A percentile compares a stretch with the other conserved stretches of the same genome.
Conservation (phyloP, 192 early-diverging fungal species). For the Oehlia diaphana region DNA sequence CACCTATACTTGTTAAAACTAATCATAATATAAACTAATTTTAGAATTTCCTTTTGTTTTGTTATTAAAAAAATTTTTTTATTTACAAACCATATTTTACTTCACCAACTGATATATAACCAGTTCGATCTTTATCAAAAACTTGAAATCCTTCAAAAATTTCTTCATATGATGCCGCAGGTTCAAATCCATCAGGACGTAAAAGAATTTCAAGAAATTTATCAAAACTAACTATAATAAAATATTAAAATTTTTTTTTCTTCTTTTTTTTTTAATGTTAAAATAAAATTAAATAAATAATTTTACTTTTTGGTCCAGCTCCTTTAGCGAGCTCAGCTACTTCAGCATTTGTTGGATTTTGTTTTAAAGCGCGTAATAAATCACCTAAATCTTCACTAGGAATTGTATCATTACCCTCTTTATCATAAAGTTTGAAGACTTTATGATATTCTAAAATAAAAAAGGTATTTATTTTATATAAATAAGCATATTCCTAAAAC, state of each 20-base stretch:
- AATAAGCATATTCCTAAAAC: too few species aligned
- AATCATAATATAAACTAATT: neutral
- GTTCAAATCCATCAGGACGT: conserved; percentile 71
- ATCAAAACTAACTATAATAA: conserved; percentile 57
- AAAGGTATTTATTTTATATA: too few species aligned
- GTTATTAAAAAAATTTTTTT: neutral
- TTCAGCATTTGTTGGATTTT: conserved; percentile 79
- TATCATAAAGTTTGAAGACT: conserved; percentile 79
- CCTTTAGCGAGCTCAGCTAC: conserved; percentile 60
- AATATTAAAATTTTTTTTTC: too few species aligned
- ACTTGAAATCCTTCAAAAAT: conserved; percentile 86
- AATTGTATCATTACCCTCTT: conserved; percentile 70
- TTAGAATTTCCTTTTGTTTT: neutral
- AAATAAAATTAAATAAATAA: neutral
- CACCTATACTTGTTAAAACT: conserved; percentile 82
- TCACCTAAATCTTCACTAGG: conserved; percentile 66
- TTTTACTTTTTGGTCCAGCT: conserved; percentile 42
- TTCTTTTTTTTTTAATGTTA: neutral
- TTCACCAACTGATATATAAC: conserved; percentile 75
- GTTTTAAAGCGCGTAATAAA: conserved; percentile 73
- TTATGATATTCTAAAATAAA: conserved; percentile 68
- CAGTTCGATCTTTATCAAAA: conserved; percentile 81
- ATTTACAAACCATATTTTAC: conserved; percentile 65
- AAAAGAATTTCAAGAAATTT: conserved; percentile 69
- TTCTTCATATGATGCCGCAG: conserved; percentile 72